These are phyloP conservation scores for Pichia sp. DNA, from an alignment of 1,139 yeast species.

Conservation along the genomic window DNA sequence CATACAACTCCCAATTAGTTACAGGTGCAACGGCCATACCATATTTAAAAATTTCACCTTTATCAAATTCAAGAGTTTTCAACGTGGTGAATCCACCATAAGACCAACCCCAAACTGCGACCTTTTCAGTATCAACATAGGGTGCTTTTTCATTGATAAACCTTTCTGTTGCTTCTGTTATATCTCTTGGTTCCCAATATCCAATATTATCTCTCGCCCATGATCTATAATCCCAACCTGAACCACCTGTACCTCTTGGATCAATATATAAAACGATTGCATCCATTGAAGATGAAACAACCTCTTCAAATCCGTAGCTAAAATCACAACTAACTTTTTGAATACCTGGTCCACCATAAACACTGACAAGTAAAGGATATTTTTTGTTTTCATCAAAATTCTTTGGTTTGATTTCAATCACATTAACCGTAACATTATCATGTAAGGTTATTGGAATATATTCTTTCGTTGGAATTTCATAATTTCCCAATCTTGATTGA, in stretches of 20 bases:
- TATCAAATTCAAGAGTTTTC: constrained; percentile 68
- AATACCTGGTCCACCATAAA: constrained; percentile 95
- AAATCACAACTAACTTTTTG: constrained; percentile 57
- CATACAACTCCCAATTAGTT: constrained; percentile 75
- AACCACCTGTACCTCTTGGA: constrained; percentile 92
- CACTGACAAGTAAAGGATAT: constrained; percentile 77
- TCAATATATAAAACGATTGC: constrained; percentile 79
- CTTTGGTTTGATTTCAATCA: constrained; percentile 71
- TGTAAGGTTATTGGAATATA: constrained; percentile 36
- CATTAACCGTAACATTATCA: constrained; percentile 46
- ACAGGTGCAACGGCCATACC: constrained; percentile 92
- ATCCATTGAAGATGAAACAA: constrained; percentile 60
- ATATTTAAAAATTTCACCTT: constrained; percentile 59
- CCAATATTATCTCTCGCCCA: constrained; percentile 72
- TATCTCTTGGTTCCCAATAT: constrained; percentile 81
- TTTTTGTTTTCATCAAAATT: constrained; percentile 51
- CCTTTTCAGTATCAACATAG: constrained; percentile 52
- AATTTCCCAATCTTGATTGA: constrained; percentile 31
- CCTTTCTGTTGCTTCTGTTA: constrained; percentile 56
- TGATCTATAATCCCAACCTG: constrained; percentile 71
- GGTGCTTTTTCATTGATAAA: constrained; percentile 50
- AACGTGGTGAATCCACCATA: constrained; percentile 80
- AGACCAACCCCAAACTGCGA: constrained; percentile 98
- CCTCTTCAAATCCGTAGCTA: constrained; percentile 59
- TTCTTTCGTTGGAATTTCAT: constrained; percentile 51